These are phyloP conservation scores for Tulasnella sp. DNA, from an alignment of 768 basidiomycete genomes.

Conservation along the genomic window DNA sequence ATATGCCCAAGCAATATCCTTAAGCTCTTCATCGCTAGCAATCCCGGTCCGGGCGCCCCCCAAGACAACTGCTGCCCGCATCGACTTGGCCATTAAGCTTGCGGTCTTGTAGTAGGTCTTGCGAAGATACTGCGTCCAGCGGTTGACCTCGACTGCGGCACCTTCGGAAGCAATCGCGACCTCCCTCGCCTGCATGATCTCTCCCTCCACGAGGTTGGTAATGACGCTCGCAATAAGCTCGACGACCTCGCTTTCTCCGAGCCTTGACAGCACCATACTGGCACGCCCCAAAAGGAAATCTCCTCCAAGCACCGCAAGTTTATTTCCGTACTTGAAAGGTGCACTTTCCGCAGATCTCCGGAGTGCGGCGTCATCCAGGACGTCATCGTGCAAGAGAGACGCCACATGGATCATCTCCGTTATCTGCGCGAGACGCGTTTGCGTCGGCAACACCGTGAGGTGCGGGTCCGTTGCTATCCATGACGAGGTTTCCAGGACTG, in stretches of 20 bases:
- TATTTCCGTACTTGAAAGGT: conserved; percentile 80
- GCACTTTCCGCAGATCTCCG: conserved; percentile 68
- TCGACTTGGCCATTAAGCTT: conserved; percentile 83
- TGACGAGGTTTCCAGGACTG: conserved; percentile 36
- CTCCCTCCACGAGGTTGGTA: conserved; percentile 94
- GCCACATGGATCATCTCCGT: conserved; percentile 98
- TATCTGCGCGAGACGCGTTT: conserved; percentile 89
- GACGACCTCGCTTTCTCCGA: conserved; percentile 86
- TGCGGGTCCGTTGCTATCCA: conserved; percentile 34
- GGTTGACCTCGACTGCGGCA: conserved; percentile 38
- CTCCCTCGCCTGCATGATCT: conserved; percentile 64
- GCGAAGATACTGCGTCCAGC: conserved; percentile 76
- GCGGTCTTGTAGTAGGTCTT: conserved; percentile 95
- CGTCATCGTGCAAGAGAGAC: conserved; percentile 87
- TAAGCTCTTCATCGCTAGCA: conserved; percentile 70
- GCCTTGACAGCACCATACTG: conserved; percentile 76
- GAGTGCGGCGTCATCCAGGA: conserved; percentile 69
- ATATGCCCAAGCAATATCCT: conserved; percentile 87
- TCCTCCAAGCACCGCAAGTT: conserved; percentile 87
- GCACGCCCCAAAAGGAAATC: conserved; percentile 94
- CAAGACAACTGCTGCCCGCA: conserved; percentile 79
- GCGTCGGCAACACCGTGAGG: conserved; percentile 69
- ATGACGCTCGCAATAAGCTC: conserved; percentile 91
- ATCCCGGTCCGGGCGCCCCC: conserved; percentile 57
- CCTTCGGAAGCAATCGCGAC: conserved; percentile 32